Evolutionary conservation across 768 basidiomycete genomes (phyloP).

Genomic region (Termitomyces titanicus): DNA sequence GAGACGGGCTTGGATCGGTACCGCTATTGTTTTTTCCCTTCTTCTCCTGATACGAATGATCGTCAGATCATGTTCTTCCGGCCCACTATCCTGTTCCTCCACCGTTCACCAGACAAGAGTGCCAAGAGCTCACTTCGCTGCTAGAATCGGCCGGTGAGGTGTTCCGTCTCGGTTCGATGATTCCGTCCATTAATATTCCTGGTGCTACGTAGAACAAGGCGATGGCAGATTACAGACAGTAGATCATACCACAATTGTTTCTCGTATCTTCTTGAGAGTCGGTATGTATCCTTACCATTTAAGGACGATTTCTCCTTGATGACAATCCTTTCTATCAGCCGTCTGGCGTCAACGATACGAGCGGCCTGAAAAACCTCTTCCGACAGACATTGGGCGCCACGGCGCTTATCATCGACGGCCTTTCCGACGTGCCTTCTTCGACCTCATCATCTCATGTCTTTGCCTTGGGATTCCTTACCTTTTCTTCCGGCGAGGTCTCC

Average conservation of each 20-base stretch:
- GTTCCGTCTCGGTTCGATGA: not conserved
- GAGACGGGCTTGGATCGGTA: constrained; percentile 80
- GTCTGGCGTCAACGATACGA: constrained; percentile 72
- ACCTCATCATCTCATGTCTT: constrained; percentile 57
- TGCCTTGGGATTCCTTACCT: constrained; percentile 81
- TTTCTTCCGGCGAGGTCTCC: constrained; percentile 53
- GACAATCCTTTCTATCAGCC: constrained; percentile 28
- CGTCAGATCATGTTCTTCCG: constrained; percentile 64
- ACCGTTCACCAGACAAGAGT: constrained; percentile 75
- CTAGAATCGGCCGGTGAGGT: constrained; percentile 41
- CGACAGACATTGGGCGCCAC: constrained; percentile 39
- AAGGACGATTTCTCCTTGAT: not conserved
- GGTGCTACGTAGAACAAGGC: constrained; percentile 20
- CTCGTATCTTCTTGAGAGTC: constrained; percentile 65
- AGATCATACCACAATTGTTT: constrained; percentile 59
- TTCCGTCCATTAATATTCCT: not conserved
- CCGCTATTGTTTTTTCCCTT: constrained; percentile 4
- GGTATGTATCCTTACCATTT: constrained; percentile 37
- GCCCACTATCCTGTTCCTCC: constrained; percentile 52
- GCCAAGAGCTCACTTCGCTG: constrained; percentile 65
- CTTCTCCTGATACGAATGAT: not conserved
- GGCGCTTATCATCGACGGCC: constrained; percentile 28
- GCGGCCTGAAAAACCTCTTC: constrained; percentile 65
- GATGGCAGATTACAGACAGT: constrained; percentile 42
- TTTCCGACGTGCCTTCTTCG: constrained; percentile 48